A percentile compares a stretch with the other conserved stretches of the same genome.
Conservation (phyloP, 2,329 filamentous ascomycete species). For the Fusarium stilboides region DNA sequence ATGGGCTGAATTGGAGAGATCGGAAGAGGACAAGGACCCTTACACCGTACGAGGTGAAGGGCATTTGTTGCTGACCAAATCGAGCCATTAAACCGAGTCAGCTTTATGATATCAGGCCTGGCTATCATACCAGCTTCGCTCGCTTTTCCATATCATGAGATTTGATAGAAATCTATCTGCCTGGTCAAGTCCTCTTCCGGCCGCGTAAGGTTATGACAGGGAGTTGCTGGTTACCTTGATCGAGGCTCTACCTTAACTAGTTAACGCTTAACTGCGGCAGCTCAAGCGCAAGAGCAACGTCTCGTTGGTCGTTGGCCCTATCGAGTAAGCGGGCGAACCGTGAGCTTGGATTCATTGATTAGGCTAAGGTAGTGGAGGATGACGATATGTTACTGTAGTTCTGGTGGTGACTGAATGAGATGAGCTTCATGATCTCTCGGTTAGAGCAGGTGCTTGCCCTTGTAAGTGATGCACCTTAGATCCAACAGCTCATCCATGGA, state of each 20-base stretch:
- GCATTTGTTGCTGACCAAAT: neutral
- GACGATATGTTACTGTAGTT: slow-evolving; percentile 6
- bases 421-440: slow-evolving; percentile 18
- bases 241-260: neutral
- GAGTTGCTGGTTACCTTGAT: slow-evolving; percentile 7
- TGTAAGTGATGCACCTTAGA: slow-evolving; percentile 13
- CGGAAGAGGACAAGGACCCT: slow-evolving; percentile 31
- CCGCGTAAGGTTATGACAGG: slow-evolving; percentile 4
- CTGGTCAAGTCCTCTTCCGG: neutral
- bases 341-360: slow-evolving; percentile 23
- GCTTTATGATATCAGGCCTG: neutral
- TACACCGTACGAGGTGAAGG: slow-evolving; percentile 1
- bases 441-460: slow-evolving; percentile 11
- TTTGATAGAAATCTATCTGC: neutral
- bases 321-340: slow-evolving; percentile 22
- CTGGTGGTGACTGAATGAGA: slow-evolving; percentile 23
- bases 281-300: slow-evolving; percentile 8
- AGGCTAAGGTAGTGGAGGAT: slow-evolving; percentile 14
- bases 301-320: slow-evolving; percentile 2
- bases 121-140: neutral
- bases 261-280: neutral
- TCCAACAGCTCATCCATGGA: slow-evolving; percentile 2
- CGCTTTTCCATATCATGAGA: neutral
- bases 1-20: slow-evolving; percentile 24
- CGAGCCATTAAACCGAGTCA: slow-evolving; percentile 2